These are phyloP conservation scores for Trifolium pratense DNA, from an alignment of 306 rosid species.

Conservation along the genomic window DNA sequence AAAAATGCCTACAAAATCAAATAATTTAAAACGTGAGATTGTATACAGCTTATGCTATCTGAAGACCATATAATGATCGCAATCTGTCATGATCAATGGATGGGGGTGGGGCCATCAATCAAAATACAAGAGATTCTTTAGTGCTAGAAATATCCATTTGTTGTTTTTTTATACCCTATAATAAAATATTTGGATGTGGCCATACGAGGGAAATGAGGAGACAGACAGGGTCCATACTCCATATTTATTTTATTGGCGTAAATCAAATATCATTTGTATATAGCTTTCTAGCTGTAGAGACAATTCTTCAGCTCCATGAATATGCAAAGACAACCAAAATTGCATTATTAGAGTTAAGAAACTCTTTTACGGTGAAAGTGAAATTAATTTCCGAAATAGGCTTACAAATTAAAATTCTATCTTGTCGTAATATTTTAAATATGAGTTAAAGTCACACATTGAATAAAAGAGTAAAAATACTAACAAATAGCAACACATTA, in stretches of 20 bases:
- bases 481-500: no score
- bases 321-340: not conserved
- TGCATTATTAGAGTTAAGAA: not conserved
- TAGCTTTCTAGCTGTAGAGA: no score
- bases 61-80: not conserved
- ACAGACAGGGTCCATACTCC: not conserved
- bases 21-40: not conserved
- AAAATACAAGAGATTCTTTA: constrained; percentile 4
- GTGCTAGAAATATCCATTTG: constrained; percentile 24
- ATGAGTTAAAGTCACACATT: no score
- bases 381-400: not conserved
- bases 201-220: no score
- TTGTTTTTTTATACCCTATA: not conserved
- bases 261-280: no score
- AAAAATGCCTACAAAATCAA: not conserved
- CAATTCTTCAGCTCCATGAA: constrained; percentile 4
- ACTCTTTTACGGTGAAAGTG: not conserved
- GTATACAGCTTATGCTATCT: not conserved
- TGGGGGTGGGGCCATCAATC: not conserved
- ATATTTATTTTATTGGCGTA: no score
- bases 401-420: no score
- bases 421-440: no score
- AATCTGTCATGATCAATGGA: not conserved
- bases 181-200: no score
- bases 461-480: no score